Evolutionary conservation across 331 rosid genomes (phyloP).

Genomic region (Dryas integrifolia): DNA sequence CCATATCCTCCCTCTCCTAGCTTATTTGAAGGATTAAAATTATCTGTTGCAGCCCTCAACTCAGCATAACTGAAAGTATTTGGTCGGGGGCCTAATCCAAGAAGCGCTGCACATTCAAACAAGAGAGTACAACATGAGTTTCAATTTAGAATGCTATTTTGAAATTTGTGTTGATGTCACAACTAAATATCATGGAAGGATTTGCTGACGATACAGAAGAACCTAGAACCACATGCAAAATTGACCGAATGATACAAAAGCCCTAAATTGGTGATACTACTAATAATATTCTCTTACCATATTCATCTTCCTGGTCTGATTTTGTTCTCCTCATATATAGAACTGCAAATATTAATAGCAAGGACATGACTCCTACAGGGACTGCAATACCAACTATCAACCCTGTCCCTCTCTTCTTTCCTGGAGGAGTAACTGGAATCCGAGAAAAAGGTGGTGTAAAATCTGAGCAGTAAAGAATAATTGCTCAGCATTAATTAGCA

Average conservation of each 20-base stretch:
- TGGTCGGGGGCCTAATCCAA: constrained; percentile 18
- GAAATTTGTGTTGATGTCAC: not conserved
- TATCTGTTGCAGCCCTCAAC: constrained; percentile 23
- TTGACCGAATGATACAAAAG: not conserved
- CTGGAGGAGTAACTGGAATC: constrained; percentile 1
- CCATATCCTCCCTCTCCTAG: constrained; percentile 38
- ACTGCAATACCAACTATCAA: constrained; percentile 24
- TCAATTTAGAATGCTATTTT: not conserved
- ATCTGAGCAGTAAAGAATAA: not conserved
- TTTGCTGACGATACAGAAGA: too few relatives aligned
- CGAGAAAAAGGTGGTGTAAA: constrained; percentile 22
- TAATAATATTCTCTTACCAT: constrained; percentile 11
- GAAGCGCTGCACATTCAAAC: constrained; percentile 8
- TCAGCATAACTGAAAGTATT: constrained; percentile 25
- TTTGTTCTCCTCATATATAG: constrained; percentile 16
- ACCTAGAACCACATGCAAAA: not conserved
- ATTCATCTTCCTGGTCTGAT: too few relatives aligned
- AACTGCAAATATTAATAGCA: constrained; percentile 11
- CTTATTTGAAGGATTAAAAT: constrained; percentile 24
- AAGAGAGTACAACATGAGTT: not conserved
- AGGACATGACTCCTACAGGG: constrained; percentile 13
- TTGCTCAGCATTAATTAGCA: not conserved
- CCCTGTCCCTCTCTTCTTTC: constrained; percentile 17
- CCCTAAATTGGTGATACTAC: not conserved
- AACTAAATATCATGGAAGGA: not conserved